phyloP scores from a whole-genome alignment of 2,329 filamentous ascomycete genomes.

The Xylaria sp. region DNA sequence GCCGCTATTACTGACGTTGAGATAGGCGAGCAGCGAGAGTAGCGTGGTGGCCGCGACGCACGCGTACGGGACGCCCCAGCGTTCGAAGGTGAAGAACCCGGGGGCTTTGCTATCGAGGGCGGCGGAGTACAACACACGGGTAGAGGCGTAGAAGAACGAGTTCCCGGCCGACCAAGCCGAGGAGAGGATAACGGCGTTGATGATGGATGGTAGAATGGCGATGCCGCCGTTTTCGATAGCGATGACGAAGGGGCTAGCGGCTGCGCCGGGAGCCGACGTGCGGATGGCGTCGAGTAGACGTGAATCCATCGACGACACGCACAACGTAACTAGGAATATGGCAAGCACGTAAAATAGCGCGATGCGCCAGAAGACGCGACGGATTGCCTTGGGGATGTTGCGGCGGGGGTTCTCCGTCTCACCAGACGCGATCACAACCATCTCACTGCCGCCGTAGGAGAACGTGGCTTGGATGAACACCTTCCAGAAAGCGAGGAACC shows the following conservation, averaged over 20 bases:
- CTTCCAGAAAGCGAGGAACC: constrained; percentile 57
- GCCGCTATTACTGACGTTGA: constrained; percentile 67
- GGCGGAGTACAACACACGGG: constrained; percentile 48
- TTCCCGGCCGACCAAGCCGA: constrained; percentile 51
- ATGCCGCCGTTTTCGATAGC: constrained; percentile 71
- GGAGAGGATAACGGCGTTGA: constrained; percentile 72
- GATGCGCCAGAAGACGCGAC: constrained; percentile 74
- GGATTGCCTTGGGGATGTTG: constrained; percentile 72
- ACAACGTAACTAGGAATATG: constrained; percentile 58
- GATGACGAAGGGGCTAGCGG: constrained; percentile 70
- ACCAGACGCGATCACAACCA: constrained; percentile 59
- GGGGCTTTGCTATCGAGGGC: constrained; percentile 67
- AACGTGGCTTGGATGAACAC: constrained; percentile 61
- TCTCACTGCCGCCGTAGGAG: constrained; percentile 59
- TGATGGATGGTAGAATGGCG: constrained; percentile 67
- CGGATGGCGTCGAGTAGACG: constrained; percentile 49
- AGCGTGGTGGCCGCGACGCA: constrained; percentile 69
- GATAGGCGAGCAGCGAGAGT: constrained; percentile 71
- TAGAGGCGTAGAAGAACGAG: constrained; percentile 50
- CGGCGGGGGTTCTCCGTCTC: constrained; percentile 70
- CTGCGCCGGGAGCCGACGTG: constrained; percentile 45
- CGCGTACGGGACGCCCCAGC: constrained; percentile 65
- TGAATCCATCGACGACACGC: constrained; percentile 49
- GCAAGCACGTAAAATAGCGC: constrained; percentile 74
- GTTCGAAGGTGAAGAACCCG: constrained; percentile 60